Evolutionary conservation across 2,329 filamentous ascomycete genomes (phyloP).

Genomic region (Phyllosticta citribraziliensis): DNA sequence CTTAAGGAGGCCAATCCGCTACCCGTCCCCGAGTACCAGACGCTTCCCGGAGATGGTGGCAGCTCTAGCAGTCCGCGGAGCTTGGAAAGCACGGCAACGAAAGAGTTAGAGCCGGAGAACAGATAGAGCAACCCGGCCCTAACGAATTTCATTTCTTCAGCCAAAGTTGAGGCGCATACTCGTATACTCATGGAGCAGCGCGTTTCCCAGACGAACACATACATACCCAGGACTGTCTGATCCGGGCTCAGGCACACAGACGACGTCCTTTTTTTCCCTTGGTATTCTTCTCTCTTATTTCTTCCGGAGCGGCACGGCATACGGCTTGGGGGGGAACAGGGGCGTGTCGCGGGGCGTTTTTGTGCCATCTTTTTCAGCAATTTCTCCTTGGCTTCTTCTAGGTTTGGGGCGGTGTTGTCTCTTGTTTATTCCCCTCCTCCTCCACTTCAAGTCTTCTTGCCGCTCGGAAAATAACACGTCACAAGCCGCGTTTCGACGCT

Average conservation of each 20-base stretch:
- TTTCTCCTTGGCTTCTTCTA: background rate
- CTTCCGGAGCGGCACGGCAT: background rate
- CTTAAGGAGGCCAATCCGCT: constrained; percentile 30
- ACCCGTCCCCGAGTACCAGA: constrained; percentile 28
- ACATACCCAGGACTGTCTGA: background rate
- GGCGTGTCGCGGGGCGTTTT: background rate
- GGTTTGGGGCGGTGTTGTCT: no score
- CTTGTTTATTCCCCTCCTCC: no score
- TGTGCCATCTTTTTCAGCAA: background rate
- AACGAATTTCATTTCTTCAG: background rate
- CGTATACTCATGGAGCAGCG: background rate
- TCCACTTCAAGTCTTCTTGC: no score
- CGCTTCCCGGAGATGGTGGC: constrained; percentile 27
- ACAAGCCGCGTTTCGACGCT: no score
- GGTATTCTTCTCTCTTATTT: background rate
- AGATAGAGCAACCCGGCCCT: background rate
- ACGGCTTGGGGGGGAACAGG: background rate
- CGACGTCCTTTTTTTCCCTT: background rate
- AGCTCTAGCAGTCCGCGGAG: constrained; percentile 15
- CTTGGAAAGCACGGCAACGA: constrained; percentile 7
- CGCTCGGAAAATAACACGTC: no score
- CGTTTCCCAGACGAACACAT: background rate
- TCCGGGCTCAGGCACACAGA: background rate
- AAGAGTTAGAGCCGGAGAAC: background rate
- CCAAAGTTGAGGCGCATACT: background rate